phyloP scores from a whole-genome alignment of 2,329 filamentous ascomycete species.

The Cordyceps javanica region DNA sequence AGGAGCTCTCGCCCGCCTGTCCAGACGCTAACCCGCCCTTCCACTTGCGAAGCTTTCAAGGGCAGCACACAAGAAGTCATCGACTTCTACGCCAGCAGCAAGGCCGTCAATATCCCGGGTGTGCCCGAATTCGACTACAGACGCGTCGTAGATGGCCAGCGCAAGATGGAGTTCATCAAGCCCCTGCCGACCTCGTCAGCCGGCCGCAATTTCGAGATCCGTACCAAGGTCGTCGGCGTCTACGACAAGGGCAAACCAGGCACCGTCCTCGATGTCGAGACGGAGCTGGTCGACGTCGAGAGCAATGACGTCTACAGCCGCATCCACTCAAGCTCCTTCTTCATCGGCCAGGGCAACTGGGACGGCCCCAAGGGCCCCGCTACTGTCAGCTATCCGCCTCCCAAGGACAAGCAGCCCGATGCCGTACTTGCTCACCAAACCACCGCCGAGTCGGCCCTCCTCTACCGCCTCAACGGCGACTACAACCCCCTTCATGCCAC shows the following conservation, averaged over 20 bases:
- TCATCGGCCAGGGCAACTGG: constrained; percentile 75
- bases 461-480: constrained; percentile 85
- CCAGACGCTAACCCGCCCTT: constrained; percentile 12
- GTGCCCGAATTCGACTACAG: constrained; percentile 70
- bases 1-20: background rate
- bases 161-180: constrained; percentile 70
- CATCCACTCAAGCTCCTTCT: constrained; percentile 67
- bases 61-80: constrained; percentile 67
- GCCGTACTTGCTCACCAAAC: constrained; percentile 65
- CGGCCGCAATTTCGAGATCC: constrained; percentile 68
- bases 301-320: constrained; percentile 66
- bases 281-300: constrained; percentile 64
- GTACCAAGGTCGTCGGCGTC: constrained; percentile 73
- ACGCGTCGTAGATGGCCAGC: constrained; percentile 78
- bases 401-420: constrained; percentile 68
- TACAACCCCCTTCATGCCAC: constrained; percentile 91
- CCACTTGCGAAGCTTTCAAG: constrained; percentile 58
- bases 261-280: constrained; percentile 74
- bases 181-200: constrained; percentile 65
- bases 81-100: constrained; percentile 73
- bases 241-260: constrained; percentile 87
- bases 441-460: constrained; percentile 62
- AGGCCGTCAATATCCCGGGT: constrained; percentile 61
- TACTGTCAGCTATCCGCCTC: constrained; percentile 71
- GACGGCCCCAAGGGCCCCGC: constrained; percentile 85